These are phyloP conservation scores for Podospora anserina DNA, from an alignment of 495 filamentous ascomycete genomes.

Conservation along the genomic window DNA sequence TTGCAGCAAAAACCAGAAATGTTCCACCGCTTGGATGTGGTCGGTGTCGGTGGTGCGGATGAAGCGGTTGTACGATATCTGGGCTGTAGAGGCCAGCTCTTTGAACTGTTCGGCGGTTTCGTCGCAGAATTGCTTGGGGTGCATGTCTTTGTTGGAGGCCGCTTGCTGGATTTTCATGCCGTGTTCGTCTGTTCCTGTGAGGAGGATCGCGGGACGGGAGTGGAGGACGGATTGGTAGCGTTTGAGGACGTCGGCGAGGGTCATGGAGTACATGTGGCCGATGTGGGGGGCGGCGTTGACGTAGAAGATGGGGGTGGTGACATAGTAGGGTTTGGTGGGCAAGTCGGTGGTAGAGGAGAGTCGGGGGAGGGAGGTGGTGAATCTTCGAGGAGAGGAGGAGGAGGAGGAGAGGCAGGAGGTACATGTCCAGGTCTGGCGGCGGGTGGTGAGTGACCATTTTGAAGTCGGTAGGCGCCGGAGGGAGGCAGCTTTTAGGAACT, in stretches of 20 bases:
- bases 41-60: conserved; percentile 83
- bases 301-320: conserved; percentile 98
- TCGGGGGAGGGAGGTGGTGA: conserved; percentile 1
- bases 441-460: conserved; percentile 16
- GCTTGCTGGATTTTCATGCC: conserved; percentile 97
- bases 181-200: conserved; percentile 96
- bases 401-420: conserved; percentile 16
- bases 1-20: conserved; percentile 79
- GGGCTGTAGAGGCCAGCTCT: conserved; percentile 63
- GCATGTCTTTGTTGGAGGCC: conserved; percentile 56
- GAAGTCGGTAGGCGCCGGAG: conserved; percentile 18
- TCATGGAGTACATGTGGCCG: conserved; percentile 90
- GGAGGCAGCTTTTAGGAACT: conserved; percentile 23
- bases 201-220: conserved; percentile 58
- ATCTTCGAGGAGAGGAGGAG: conserved; percentile 13
- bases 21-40: conserved; percentile 81
- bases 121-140: conserved; percentile 57
- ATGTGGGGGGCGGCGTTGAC: conserved; percentile 97
- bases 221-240: conserved; percentile 83
- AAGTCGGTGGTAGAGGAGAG: conserved; percentile 11
- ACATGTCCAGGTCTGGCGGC: conserved; percentile 22
- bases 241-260: conserved; percentile 87
- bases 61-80: conserved; percentile 75
- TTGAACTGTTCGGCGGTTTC: conserved; percentile 61
- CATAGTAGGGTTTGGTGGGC: conserved; percentile 80